Base-by-base conservation (phyloP, 768 basidiomycete genomes). In the Psilocybe cyanescens region DNA sequence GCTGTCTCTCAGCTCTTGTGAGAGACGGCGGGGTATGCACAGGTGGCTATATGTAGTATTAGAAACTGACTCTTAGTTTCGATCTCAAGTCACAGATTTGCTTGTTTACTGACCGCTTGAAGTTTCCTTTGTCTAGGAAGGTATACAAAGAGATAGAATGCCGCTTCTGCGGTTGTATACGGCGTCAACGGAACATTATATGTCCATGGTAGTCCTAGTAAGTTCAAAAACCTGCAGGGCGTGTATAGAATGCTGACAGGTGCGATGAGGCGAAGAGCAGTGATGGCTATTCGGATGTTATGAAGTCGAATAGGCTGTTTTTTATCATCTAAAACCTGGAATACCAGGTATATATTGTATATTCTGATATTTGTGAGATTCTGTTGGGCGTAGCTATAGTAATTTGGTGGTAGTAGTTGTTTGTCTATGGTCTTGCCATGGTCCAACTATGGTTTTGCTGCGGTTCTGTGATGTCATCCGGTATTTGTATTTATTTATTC, bases 101-200 rank as follows among this genome's bases (percentile, higher is more conserved):
- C 24, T 24, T 24, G 24, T 24, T 19, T 24, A 53, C 12, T 12
- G 60, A 85, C 88, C 71, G 77, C 77, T 72, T 86, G 86, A 60
- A 89, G 67, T 46, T 63, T 59, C n/a, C 55, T 62, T 44, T 70
- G 72, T 66, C 84, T 75, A 7, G 86, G 85, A 3, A 84, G 65
- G 63, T 83, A 86, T 11, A 86, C 75, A 16, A 79, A 61, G 2
- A 77, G 47, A 61, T 81, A 87, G 67, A 90, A 89, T 0, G 60
- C 63, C 0, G 75, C 75, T 63, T 90, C 88, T 0, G 74, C 59
- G 4, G 70, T 45, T 0, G 86, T 77, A 28, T 79, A 76, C 0
- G 65, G 12, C 4, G 72, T 62, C 1, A 62, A 35, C 3, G 44
- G 45, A 1, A 12, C 29, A 12, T 51, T 55, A 24, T 59, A 47